These are phyloP conservation scores for Fusarium circinatum DNA, from an alignment of 2,329 filamentous ascomycete genomes.

Conservation along the genomic window DNA sequence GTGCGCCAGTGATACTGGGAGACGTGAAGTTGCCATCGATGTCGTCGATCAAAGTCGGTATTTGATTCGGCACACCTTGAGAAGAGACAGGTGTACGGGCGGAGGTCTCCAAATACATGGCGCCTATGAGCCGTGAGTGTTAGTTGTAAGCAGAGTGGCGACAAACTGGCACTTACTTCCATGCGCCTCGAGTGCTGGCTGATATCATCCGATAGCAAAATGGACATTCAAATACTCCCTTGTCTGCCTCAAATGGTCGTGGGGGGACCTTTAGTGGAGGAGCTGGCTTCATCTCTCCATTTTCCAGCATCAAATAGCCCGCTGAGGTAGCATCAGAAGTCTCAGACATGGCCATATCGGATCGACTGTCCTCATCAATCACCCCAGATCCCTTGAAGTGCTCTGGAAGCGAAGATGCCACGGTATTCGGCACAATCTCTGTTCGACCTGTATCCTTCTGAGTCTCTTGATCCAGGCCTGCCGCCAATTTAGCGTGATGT, in stretches of 20 bases:
- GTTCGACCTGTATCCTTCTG: slow-evolving; percentile 7
- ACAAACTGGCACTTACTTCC: slow-evolving; percentile 41
- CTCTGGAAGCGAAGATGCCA: slow-evolving; percentile 39
- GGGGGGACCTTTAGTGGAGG: slow-evolving; percentile 33
- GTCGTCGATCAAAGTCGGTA: slow-evolving; percentile 29
- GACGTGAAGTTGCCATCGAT: slow-evolving; percentile 42
- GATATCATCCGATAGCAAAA: slow-evolving; percentile 53
- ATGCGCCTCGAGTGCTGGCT: slow-evolving; percentile 38
- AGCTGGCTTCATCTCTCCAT: not conserved
- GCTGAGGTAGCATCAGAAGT: slow-evolving; percentile 47
- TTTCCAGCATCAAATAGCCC: not conserved
- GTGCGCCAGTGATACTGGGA: slow-evolving; percentile 38
- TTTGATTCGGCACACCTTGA: slow-evolving; percentile 40
- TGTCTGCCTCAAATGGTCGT: slow-evolving; percentile 25
- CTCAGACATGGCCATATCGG: slow-evolving; percentile 38
- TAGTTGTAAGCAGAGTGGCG: accelerated
- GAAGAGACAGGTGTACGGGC: slow-evolving; percentile 51
- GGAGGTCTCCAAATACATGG: slow-evolving; percentile 52
- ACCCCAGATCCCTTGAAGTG: slow-evolving; percentile 8
- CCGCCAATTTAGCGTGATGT: slow-evolving; percentile 48
- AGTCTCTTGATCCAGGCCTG: not conserved
- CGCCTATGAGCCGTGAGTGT: slow-evolving; percentile 17
- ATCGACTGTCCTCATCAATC: slow-evolving; percentile 35
- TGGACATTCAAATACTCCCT: slow-evolving; percentile 51
- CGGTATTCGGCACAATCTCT: slow-evolving; percentile 17